Evolutionary conservation across 768 basidiomycete species (phyloP), one percentile per base, ranked within the genome.

Genomic region (Boletus fagicola): DNA sequence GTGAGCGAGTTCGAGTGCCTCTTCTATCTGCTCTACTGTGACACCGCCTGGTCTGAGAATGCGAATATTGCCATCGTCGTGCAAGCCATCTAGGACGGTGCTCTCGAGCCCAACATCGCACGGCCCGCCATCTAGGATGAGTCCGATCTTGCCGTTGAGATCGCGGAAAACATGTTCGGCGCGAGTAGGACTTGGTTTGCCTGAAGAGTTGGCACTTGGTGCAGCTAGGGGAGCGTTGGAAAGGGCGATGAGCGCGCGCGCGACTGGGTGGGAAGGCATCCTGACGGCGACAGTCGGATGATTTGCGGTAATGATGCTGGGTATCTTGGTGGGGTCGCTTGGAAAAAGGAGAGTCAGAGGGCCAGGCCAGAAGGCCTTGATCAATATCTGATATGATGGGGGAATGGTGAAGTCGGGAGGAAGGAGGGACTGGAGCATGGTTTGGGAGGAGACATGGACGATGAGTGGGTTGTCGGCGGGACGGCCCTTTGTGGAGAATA

Each of bases 381-480:
- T 94, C 46, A 99, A 77, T 2, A 77, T 76, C 52, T 82, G 74
- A 72, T 98, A 98, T 9, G 87, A 75, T 15, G 60, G 69, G 1
- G 94, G 81, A 9, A 90, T 72, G 15, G 62, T 65, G 68, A 88
- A 94, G 49, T 72, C 71, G 13, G 80, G 69, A 0, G 94, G 93
- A 10, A 97, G 80, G 57, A 97, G 78, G 6, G 83, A 75, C 13
- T 73, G 72, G 16, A 99, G 84, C 97, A 98, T 98, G 39, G 77
- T 64, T 22, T 80, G 73, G 0, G 92, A 94, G 9, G 93, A 93
- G 58, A 99, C 85, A 73, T 99, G 97, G 26, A 98, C 90, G 78
- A 99, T 99, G 53, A 99, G 81, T 2, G 97, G 97, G 72, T 99
- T 99, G 73, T 99, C 97, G 5, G 89, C 76, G 8, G 97, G 97